Percentiles rank a stretch among this genome's conserved stretches.
Evolutionary conservation across 148 eudicot genomes (phyloP).

Genomic region (Fagopyrum homotropicum): DNA sequence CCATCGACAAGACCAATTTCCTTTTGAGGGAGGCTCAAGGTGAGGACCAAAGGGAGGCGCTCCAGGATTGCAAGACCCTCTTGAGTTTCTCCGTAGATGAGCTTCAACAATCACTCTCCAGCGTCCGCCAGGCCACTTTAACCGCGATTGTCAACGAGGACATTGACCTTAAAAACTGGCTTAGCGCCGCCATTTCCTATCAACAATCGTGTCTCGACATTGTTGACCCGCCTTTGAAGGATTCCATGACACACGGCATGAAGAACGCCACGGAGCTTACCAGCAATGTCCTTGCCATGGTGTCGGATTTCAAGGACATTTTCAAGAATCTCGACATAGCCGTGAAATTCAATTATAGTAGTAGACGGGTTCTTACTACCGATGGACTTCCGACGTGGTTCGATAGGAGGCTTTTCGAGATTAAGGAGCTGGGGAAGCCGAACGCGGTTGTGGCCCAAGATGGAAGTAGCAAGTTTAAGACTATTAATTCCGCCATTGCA

Average conservation of each 20-base stretch:
- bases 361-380: conserved; percentile 27
- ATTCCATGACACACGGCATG: conserved; percentile 25
- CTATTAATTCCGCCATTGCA: conserved; percentile 37
- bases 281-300: conserved; percentile 51
- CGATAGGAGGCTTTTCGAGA: conserved; percentile 30
- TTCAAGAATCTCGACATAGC: conserved; percentile 23
- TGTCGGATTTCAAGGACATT: conserved; percentile 23
- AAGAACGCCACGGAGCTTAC: conserved; percentile 34
- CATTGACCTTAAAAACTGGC: conserved; percentile 51
- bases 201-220: conserved; percentile 54
- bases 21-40: conserved; percentile 22
- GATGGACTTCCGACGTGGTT: conserved; percentile 34
- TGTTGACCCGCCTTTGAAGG: conserved; percentile 19
- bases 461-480: conserved; percentile 59
- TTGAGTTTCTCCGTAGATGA: conserved; percentile 35
- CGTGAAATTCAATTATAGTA: conserved; percentile 1
- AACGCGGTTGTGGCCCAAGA: conserved; percentile 63
- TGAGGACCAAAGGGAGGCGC: conserved; percentile 25
- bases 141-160: not conserved
- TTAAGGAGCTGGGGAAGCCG: conserved; percentile 21
- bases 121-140: not conserved
- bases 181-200: conserved; percentile 43
- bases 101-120: conserved; percentile 21
- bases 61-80: conserved; percentile 55
- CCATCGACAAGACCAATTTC: conserved; percentile 14